Conservation (phyloP, 1,284 basidiomycete genomes). For the Irpex sp. region DNA sequence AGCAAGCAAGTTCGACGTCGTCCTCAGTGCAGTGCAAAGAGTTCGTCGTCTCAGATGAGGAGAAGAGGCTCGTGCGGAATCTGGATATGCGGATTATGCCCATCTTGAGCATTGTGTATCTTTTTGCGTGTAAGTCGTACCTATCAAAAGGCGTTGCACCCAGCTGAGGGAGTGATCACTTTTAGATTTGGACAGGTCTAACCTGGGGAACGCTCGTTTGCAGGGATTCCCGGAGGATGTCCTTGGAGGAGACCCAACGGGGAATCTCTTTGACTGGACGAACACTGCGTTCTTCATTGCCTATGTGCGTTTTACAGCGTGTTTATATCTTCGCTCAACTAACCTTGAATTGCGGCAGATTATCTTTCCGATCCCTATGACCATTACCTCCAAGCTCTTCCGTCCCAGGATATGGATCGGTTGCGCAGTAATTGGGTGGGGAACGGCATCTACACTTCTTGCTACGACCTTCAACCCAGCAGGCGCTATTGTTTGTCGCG, state of each 20-base stretch:
- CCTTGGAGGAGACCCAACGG: conserved; percentile 49
- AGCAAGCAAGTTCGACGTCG: not conserved
- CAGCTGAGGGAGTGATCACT: not conserved
- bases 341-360: conserved; percentile 39
- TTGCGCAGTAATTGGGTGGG: conserved; percentile 65
- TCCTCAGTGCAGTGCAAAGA: not conserved
- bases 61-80: conserved; percentile 54
- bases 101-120: conserved; percentile 60
- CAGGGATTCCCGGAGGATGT: conserved; percentile 55
- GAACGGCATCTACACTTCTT: conserved; percentile 66
- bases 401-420: conserved; percentile 67
- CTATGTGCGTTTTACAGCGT: conserved; percentile 43
- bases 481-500: conserved; percentile 52
- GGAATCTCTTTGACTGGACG: conserved; percentile 67
- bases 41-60: conserved; percentile 29
- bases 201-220: conserved; percentile 66
- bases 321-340: too few species aligned
- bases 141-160: not conserved
- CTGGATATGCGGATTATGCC: conserved; percentile 62
- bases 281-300: conserved; percentile 75
- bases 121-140: conserved; percentile 56
- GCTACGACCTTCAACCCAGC: conserved; percentile 54
- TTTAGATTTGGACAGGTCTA: conserved; percentile 64
- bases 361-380: conserved; percentile 66
- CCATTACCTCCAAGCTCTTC: conserved; percentile 61